Evolutionary conservation across 257 asterid genomes (phyloP), one percentile per base, ranked within the genome.

Genomic region (Plantago ovata): DNA sequence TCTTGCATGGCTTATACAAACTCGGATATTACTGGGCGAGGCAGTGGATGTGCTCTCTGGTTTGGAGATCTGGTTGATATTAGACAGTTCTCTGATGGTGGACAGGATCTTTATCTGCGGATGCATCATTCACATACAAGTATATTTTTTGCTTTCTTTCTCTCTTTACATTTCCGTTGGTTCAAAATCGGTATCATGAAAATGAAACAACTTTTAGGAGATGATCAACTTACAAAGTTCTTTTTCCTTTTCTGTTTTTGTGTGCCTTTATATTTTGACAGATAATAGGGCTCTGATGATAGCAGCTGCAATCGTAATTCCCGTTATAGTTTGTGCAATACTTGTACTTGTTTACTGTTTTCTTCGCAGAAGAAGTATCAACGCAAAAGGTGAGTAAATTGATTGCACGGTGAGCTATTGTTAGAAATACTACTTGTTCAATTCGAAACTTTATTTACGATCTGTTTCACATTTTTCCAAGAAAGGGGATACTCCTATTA

Each of bases 1-100:
- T 74, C 84, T 14, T 78, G 84, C 50, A 72, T 59, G 78, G 84
- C 81, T 58, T 75, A 75, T 62, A 38, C 71, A 15, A 74, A 74
- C 28, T 64, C 54, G 4, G 67, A 77, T 64, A 61, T 70, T 38
- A 62, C 76, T 9, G 82, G 78, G 28, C 36, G 16, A 42, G 79
- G 79, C 41, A 69, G 21, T 8, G 74, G 74, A 28, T 77, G 79
- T 55, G 68, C 53, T 22, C 74, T 66, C n/a, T 72, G 82, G 82
- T 72, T 72, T 46, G 67, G 61, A 4, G 74, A 77, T 63, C 48
- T 77, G 33, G 16, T 69, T 56, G 77, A 77, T 63, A 70, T 67
- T 40, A 47, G 70, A 48, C 50, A 7, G 64, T 12, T 69, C 41
- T 59, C 42, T 13, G 64, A 70, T 22, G 63, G 72, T 15, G 72